phyloP scores from a whole-genome alignment of 2,329 filamentous ascomycete species.

The Penicillium sp. region DNA sequence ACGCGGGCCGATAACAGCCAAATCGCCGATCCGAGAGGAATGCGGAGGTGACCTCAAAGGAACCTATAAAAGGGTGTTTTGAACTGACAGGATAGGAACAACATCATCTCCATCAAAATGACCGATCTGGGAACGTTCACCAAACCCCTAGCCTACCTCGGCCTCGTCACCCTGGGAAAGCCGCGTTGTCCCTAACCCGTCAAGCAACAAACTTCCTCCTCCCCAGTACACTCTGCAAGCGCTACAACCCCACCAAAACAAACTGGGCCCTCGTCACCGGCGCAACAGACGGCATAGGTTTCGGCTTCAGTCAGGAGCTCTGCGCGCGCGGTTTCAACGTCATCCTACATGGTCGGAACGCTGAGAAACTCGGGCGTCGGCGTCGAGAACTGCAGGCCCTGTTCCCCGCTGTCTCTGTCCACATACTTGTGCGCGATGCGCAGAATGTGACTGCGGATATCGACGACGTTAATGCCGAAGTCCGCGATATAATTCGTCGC shows the following conservation, averaged over 20 bases:
- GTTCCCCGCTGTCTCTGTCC: constrained; percentile 31
- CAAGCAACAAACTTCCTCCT: constrained; percentile 14
- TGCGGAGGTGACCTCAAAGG: background rate
- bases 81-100: background rate
- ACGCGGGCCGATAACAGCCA: constrained; percentile 4
- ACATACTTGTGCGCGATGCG: constrained; percentile 42
- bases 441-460: constrained; percentile 19
- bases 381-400: constrained; percentile 32
- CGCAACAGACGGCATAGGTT: constrained; percentile 49
- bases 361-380: constrained; percentile 41
- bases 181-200: constrained; percentile 9
- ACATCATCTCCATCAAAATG: background rate
- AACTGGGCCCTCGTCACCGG: constrained; percentile 38
- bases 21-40: background rate
- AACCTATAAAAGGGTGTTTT: background rate
- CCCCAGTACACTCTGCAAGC: constrained; percentile 10
- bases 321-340: constrained; percentile 48
- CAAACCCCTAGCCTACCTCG: constrained; percentile 11
- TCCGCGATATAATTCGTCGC: constrained; percentile 20
- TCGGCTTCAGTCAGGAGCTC: constrained; percentile 46
- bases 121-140: constrained; percentile 4
- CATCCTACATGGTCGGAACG: constrained; percentile 50
- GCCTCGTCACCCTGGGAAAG: constrained; percentile 13
- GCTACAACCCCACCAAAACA: constrained; percentile 12
- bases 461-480: constrained; percentile 21